Evolutionary conservation across 2,329 filamentous ascomycete species (phyloP), one percentile per base, ranked within the genome.

Genomic region (Colletotrichum sp.): DNA sequence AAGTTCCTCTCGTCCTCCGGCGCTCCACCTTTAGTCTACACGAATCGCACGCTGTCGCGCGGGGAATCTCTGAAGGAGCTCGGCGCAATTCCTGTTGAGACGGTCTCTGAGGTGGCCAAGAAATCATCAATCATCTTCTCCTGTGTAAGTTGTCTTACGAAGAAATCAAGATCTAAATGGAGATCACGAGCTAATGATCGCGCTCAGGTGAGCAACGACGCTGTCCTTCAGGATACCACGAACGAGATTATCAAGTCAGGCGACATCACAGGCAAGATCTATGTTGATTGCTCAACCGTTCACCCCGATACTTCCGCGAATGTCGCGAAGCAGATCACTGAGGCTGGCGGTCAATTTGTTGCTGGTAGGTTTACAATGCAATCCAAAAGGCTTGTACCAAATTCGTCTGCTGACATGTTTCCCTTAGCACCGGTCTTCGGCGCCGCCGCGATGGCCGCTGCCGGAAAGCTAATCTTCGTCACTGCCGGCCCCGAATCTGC

Each of bases 1-100:
- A 84, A 80, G 66, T 91, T 93, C 79, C 82, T 93, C 6, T 92
- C 93, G 78, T 88, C 91, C 3, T 90, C 91, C 36, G 67, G 59
- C 0, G 82, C 90, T 75, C 82, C 93, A 34, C 89, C 84, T 39
- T 82, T 93, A 5, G 81, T 93, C 32, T 92, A 92, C 75, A 92
- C 90, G 26, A 93, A 92, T 81, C 85, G 88, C 1, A 86, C 85
- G 0, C 36, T 68, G 16, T 68, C 55, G 6, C 21, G 84, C 81
- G 85, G 85, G 21, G 78, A 82, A 6, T 59, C 81, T 10, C 78
- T 86, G 26, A 81, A 83, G 72, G 79, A 80, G 10, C 76, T 84
- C 7, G 84, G 85, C 6, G 85, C 79, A 8, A 77, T 81, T 6
- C 81, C 84, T 0, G 82, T 83, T 52, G 75, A 81, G 8, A 83